A percentile compares a stretch with the other conserved stretches of the same genome.
These are phyloP conservation scores for Mucor racemosus DNA, from an alignment of 371 early-diverging fungal species.

Conservation along the genomic window DNA sequence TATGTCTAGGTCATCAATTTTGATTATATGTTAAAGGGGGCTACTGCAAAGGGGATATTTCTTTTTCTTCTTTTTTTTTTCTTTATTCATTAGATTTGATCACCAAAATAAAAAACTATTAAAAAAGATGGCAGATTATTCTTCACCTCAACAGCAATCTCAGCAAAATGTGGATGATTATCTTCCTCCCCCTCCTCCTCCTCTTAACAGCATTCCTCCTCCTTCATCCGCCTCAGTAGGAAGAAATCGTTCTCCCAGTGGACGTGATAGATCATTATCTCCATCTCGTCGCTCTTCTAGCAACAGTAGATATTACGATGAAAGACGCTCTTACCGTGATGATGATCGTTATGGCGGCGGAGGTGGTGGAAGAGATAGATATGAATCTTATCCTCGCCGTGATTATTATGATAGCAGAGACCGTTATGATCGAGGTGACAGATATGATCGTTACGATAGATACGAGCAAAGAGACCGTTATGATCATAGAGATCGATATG, in stretches of 20 bases:
- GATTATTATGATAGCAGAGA: constrained; percentile 28
- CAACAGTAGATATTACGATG: constrained; percentile 31
- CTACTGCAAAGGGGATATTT: neutral
- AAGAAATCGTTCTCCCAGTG: constrained; percentile 34
- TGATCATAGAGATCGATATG: constrained; percentile 39
- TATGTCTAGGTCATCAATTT: constrained; percentile 7
- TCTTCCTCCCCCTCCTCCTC: constrained; percentile 33
- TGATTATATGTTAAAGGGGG: neutral
- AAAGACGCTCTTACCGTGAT: constrained; percentile 32
- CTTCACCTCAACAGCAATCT: constrained; percentile 35
- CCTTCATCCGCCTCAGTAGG: constrained; percentile 28
- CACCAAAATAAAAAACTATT: neutral
- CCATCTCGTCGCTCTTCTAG: constrained; percentile 51
- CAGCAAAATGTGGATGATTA: constrained; percentile 26
- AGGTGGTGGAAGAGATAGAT: constrained; percentile 46
- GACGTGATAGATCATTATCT: constrained; percentile 58
- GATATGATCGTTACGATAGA: constrained; percentile 37
- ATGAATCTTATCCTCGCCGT: constrained; percentile 42
- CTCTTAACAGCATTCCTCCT: constrained; percentile 21
- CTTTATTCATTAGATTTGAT: neutral
- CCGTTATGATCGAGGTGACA: constrained; percentile 45
- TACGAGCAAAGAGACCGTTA: constrained; percentile 45
- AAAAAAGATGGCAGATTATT: constrained; percentile 23
- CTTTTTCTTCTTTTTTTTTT: neutral
- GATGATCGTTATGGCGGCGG: constrained; percentile 40